A percentile compares a stretch with the other conserved stretches of the same genome.
phyloP scores from a whole-genome alignment of 139 green algal genomes.

The Pseudopediastrum boryanum region DNA sequence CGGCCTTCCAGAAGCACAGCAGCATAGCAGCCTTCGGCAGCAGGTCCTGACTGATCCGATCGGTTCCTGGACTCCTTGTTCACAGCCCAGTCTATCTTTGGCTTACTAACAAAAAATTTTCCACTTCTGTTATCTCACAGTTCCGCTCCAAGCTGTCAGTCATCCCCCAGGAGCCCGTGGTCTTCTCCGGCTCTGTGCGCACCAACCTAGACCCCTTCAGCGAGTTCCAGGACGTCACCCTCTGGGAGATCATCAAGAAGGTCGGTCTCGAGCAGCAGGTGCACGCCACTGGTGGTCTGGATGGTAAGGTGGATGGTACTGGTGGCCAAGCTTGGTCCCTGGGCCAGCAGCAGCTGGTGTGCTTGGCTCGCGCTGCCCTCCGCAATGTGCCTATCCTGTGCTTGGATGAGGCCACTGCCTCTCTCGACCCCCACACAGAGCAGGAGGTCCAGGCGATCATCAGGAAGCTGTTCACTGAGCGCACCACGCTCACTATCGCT shows the following conservation, averaged over 20 bases:
- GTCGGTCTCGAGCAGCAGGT: constrained; percentile 42
- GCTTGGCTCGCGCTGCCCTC: constrained; percentile 71
- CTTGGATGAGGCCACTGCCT: constrained; percentile 78
- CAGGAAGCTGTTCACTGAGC: constrained; percentile 48
- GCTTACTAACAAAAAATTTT: no score
- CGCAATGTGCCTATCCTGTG: constrained; percentile 60
- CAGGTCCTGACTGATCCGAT: no score
- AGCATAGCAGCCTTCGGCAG: no score
- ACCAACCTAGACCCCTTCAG: constrained; percentile 81
- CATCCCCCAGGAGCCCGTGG: constrained; percentile 74
- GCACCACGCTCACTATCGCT: constrained; percentile 67
- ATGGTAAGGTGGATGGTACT: constrained; percentile 55
- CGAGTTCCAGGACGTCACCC: constrained; percentile 35
- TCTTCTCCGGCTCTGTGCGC: constrained; percentile 78
- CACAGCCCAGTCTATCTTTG: no score
- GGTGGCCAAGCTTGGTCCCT: constrained; percentile 51
- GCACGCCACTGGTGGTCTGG: constrained; percentile 60
- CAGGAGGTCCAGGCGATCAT: constrained; percentile 61
- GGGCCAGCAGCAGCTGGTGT: constrained; percentile 75
- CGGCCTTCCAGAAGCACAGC: no score
- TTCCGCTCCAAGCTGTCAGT: no score
- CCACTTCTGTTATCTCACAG: no score
- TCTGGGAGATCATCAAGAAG: constrained; percentile 42
- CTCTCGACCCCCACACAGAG: constrained; percentile 73
- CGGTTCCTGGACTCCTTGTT: no score